Percentiles rank a stretch among this genome's conserved stretches.
These are phyloP conservation scores for Scheffersomyces insectosa DNA, from an alignment of 1,139 yeast genomes.

Conservation along the genomic window DNA sequence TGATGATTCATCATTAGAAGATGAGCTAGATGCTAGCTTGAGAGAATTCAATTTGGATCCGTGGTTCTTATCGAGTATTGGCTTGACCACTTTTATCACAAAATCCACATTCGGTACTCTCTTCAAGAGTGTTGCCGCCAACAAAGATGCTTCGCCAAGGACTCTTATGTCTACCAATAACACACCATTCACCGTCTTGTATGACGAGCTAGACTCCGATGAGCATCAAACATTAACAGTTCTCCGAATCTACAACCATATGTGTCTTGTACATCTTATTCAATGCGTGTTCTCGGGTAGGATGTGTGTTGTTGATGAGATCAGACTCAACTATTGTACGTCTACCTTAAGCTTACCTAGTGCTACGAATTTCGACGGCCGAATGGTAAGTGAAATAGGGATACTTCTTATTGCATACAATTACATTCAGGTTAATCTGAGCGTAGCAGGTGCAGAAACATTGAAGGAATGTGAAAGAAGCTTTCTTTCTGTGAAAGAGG, in stretches of 20 bases:
- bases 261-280: constrained; percentile 68
- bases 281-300: constrained; percentile 72
- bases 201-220: constrained; percentile 33
- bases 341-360: constrained; percentile 60
- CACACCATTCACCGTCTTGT: constrained; percentile 31
- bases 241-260: constrained; percentile 70
- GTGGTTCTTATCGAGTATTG: constrained; percentile 62
- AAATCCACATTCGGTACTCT: constrained; percentile 37
- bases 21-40: constrained; percentile 13
- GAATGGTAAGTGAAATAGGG: constrained; percentile 80
- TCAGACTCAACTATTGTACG: constrained; percentile 61
- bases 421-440: constrained; percentile 49
- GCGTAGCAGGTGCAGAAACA: constrained; percentile 16
- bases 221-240: constrained; percentile 54
- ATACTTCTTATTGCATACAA: constrained; percentile 63
- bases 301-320: constrained; percentile 71
- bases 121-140: constrained; percentile 6
- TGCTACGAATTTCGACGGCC: constrained; percentile 78
- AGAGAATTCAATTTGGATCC: constrained; percentile 47
- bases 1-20: constrained; percentile 6
- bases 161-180: constrained; percentile 1
- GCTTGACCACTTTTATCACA: constrained; percentile 57
- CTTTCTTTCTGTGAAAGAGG: constrained; percentile 30
- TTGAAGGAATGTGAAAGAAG: constrained; percentile 23
- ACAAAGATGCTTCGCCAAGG: background rate